Evolutionary conservation across 73 alveolate genomes (phyloP).

Genomic region (Tetrahymena elliotti): DNA sequence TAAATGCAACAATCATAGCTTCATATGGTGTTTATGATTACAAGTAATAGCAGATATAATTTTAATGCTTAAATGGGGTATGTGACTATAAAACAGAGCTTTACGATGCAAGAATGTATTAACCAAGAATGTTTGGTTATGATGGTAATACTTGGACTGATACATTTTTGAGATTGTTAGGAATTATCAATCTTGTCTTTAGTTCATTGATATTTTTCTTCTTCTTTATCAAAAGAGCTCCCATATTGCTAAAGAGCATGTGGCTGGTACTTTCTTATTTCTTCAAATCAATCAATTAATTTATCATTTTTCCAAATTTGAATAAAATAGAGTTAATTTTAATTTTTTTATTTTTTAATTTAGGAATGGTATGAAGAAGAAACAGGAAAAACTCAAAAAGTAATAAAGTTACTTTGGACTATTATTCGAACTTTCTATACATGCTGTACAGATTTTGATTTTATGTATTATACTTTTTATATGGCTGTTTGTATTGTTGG

Average conservation of each 20-base stretch:
- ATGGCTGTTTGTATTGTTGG: conserved; percentile 84
- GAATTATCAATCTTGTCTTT: conserved; percentile 31
- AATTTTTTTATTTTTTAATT: too few relatives aligned
- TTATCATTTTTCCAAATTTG: background rate
- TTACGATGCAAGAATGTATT: background rate
- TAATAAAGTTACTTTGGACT: background rate
- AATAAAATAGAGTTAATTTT: too few relatives aligned
- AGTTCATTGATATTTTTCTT: conserved; percentile 37
- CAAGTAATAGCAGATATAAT: background rate
- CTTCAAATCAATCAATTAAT: background rate
- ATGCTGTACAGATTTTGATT: conserved; percentile 39
- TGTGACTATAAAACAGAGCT: background rate
- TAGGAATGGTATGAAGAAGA: background rate
- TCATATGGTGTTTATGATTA: conserved; percentile 15
- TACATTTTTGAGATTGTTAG: background rate
- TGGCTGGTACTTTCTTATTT: conserved; percentile 6
- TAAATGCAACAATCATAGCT: conserved; percentile 4
- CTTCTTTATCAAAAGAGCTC: conserved; percentile 50
- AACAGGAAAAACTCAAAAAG: background rate
- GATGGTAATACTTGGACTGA: conserved; percentile 16
- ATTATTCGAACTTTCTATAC: background rate
- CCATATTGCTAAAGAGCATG: conserved; percentile 19
- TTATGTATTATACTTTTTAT: conserved; percentile 62
- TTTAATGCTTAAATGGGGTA: background rate
- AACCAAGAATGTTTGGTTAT: conserved; percentile 16